Evolutionary conservation across 306 rosid genomes (phyloP).

Genomic region (Arachis hypogaea): DNA sequence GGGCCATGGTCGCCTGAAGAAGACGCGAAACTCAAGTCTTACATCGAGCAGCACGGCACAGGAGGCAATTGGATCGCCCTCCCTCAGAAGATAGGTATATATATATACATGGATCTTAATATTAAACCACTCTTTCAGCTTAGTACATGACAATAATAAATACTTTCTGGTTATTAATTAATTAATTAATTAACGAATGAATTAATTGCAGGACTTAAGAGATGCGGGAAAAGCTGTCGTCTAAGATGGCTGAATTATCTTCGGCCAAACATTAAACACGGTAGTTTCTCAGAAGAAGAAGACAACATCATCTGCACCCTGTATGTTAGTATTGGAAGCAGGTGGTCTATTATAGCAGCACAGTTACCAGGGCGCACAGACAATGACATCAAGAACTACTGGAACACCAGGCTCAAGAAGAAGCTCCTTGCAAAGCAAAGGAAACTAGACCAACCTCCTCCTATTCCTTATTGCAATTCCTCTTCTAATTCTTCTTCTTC

Average conservation of each 20-base stretch:
- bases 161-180: no score
- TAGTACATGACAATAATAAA: no score
- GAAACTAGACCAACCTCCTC: constrained; percentile 50
- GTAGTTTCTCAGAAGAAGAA: constrained; percentile 94
- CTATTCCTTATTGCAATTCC: no score
- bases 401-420: constrained; percentile 97
- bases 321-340: constrained; percentile 92
- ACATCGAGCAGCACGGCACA: constrained; percentile 80
- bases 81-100: constrained; percentile 88
- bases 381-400: constrained; percentile 93
- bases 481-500: no score
- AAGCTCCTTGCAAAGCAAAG: constrained; percentile 84
- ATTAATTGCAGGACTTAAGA: constrained; percentile 62
- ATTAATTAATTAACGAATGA: no score
- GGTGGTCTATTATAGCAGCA: constrained; percentile 98
- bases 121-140: no score
- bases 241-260: constrained; percentile 96
- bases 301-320: constrained; percentile 91
- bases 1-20: constrained; percentile 99
- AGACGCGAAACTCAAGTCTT: constrained; percentile 90
- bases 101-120: background rate
- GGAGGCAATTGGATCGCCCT: constrained; percentile 98
- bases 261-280: constrained; percentile 91
- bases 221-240: constrained; percentile 98
- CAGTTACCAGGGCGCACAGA: constrained; percentile 95